Evolutionary conservation across 257 asterid genomes (phyloP).

Genomic region (Ilex asprella): DNA sequence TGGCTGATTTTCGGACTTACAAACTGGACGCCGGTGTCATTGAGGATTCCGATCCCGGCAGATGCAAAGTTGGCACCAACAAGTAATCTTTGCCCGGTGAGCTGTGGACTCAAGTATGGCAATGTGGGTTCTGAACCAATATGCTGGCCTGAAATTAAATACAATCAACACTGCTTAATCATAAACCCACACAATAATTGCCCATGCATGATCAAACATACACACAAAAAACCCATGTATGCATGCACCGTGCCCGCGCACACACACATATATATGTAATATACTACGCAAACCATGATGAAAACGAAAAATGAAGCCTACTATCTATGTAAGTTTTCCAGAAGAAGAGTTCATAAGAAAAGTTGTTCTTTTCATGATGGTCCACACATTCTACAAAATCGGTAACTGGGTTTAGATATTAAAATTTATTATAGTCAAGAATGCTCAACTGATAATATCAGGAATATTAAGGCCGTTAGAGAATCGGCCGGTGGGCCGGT

Average conservation of each 20-base stretch:
- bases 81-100: constrained; percentile 45
- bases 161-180: background rate
- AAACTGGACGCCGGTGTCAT: constrained; percentile 80
- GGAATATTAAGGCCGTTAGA: constrained; percentile 46
- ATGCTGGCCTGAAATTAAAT: constrained; percentile 35
- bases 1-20: constrained; percentile 23
- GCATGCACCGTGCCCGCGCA: too few relatives aligned
- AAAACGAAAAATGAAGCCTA: too few relatives aligned
- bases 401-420: background rate
- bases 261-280: too few relatives aligned
- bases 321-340: too few relatives aligned
- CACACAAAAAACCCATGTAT: too few relatives aligned
- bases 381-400: too few relatives aligned
- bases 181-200: background rate
- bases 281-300: too few relatives aligned
- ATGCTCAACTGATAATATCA: constrained; percentile 34
- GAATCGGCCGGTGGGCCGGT: constrained; percentile 42
- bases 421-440: background rate
- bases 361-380: too few relatives aligned
- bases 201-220: background rate
- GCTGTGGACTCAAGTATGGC: constrained; percentile 62
- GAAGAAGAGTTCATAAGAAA: too few relatives aligned
- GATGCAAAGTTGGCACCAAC: constrained; percentile 85
- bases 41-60: constrained; percentile 77
- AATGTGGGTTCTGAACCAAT: constrained; percentile 62